Evolutionary conservation across 441 rosid genomes (phyloP), one percentile per base, ranked within the genome.

Genomic region (Geranium incanum): DNA sequence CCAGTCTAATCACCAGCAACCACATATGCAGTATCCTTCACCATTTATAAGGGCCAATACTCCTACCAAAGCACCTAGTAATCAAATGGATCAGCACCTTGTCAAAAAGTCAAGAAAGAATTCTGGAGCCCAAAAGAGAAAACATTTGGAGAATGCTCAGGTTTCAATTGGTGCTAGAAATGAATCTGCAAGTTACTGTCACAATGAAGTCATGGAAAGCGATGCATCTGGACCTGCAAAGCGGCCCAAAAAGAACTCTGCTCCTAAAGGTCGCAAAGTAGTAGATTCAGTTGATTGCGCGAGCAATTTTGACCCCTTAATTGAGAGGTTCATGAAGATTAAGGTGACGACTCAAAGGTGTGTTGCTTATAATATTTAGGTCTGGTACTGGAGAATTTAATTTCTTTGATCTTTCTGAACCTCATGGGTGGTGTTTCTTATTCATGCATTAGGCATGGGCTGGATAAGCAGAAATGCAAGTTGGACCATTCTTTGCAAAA

Each of bases 251-350:
- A 76, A 52, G 52, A 68, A 39, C 19, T 62, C 12, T 21, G 15
- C 3, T 45, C 33, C 69, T 19, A 67, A 65, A 41, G 72, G 60
- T 62, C 16, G 11, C 12, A 19, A 64, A 68, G 28, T 3, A 6
- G 41, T 33, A 62, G 72, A 62, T 62, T 45, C 57, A 45, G 48
- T 62, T 60, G 36, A 50, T 45, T 36, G 60, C 62, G 23, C 57
- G 12, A 13, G 68, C 71, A 59, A 71, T 67, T 8, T 41, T 12
- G 67, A 63, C 37, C 13, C 5, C 37, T 23, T 63, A 9, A 11
- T 71, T 19, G 41, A 72, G 64, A 77, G 79, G 76, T 77, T 69
- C 57, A 9, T 52, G 68, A 77, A 69, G 68, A 67, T 72, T 69
- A 16, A 66, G 13, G 55, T 15, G 28, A 48, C 69, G 64, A 64